These are phyloP conservation scores for Laburnicola sp. DNA, from an alignment of 2,329 filamentous ascomycete species.

Conservation along the genomic window DNA sequence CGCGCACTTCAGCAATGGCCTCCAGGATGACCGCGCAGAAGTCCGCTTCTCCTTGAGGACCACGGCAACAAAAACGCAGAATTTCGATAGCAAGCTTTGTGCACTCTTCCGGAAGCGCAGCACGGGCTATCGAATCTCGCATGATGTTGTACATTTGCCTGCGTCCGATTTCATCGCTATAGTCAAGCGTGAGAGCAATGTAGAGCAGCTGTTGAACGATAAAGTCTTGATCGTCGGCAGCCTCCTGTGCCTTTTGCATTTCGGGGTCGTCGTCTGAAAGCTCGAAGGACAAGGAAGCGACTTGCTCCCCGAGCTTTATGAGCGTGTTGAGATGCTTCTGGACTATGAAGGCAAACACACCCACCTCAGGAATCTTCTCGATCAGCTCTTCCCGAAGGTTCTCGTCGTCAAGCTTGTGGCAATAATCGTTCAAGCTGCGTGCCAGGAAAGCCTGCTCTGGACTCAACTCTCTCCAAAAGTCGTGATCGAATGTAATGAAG, in stretches of 20 bases:
- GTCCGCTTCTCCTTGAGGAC: slow-evolving; percentile 72
- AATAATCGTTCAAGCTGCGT: slow-evolving; percentile 93
- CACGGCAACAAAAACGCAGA: slow-evolving; percentile 79
- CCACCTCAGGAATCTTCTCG: slow-evolving; percentile 94
- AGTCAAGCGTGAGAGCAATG: slow-evolving; percentile 89
- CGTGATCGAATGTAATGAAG: slow-evolving; percentile 69
- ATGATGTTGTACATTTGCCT: slow-evolving; percentile 94
- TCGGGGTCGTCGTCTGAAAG: slow-evolving; percentile 53
- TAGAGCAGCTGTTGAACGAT: slow-evolving; percentile 93
- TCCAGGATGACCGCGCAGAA: slow-evolving; percentile 87
- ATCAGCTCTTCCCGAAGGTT: slow-evolving; percentile 78
- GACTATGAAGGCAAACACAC: slow-evolving; percentile 83
- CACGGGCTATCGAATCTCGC: slow-evolving; percentile 79
- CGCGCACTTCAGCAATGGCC: slow-evolving; percentile 93
- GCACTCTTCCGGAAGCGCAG: slow-evolving; percentile 87
- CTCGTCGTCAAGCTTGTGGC: slow-evolving; percentile 71
- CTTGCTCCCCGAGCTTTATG: slow-evolving; percentile 62
- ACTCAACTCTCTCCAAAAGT: slow-evolving; percentile 78
- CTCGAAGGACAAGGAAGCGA: slow-evolving; percentile 53
- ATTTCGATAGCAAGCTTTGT: slow-evolving; percentile 86
- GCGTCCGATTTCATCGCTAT: slow-evolving; percentile 94
- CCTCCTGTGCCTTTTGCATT: slow-evolving; percentile 71
- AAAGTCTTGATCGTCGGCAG: slow-evolving; percentile 89
- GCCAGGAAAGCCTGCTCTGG: slow-evolving; percentile 89
- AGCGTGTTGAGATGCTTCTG: slow-evolving; percentile 76